Evolutionary conservation across 202 grass and related monocot genomes (phyloP).

Genomic region (Carex arenaria): DNA sequence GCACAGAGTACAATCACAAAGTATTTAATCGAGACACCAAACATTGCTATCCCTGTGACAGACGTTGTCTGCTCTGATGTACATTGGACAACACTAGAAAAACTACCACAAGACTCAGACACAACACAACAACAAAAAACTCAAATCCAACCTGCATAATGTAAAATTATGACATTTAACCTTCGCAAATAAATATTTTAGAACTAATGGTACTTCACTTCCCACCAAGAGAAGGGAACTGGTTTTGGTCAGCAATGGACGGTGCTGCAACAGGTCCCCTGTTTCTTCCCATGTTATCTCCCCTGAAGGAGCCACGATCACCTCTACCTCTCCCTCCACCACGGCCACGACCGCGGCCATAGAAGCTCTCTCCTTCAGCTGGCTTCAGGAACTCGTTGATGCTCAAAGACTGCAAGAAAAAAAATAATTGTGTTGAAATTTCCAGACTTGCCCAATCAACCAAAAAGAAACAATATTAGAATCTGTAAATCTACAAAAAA

Average conservation of each 20-base stretch:
- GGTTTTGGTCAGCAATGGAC: conserved; percentile 57
- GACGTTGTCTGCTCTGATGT: conserved; percentile 36
- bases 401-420: conserved; percentile 47
- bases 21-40: neutral
- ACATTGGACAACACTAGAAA: conserved; percentile 16
- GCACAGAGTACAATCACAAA: neutral
- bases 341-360: conserved; percentile 50
- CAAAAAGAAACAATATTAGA: neutral
- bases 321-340: conserved; percentile 55
- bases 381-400: conserved; percentile 82
- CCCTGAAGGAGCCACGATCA: conserved; percentile 49
- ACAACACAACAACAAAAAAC: neutral
- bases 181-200: conserved; percentile 8
- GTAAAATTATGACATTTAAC: conserved; percentile 14
- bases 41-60: neutral
- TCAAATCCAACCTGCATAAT: conserved; percentile 24
- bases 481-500: neutral
- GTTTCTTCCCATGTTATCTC: conserved; percentile 18
- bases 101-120: conserved; percentile 7
- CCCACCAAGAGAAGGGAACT: conserved; percentile 64
- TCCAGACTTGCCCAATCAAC: neutral
- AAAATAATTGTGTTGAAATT: neutral
- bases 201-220: conserved; percentile 27
- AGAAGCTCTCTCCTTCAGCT: conserved; percentile 65
- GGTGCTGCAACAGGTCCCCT: conserved; percentile 36